Percentiles rank a stretch among this genome's conserved stretches.
phyloP scores from a whole-genome alignment of 1,139 yeast species.

The Taphrina populina region DNA sequence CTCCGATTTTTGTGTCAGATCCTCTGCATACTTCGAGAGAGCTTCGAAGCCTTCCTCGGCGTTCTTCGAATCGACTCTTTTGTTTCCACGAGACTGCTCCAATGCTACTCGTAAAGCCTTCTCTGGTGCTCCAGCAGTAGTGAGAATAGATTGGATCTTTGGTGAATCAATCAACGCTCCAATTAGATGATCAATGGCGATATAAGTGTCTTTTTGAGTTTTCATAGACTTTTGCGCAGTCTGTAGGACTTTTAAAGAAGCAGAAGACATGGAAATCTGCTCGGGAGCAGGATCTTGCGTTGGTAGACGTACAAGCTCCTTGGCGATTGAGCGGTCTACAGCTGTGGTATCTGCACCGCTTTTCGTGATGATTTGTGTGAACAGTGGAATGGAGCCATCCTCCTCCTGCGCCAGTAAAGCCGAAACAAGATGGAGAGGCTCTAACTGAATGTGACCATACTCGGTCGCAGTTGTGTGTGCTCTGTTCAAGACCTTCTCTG shows the following conservation, averaged over 20 bases:
- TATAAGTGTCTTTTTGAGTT: conserved; percentile 84
- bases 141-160: conserved; percentile 67
- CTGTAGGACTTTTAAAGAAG: conserved; percentile 66
- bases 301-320: conserved; percentile 77
- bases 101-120: conserved; percentile 78
- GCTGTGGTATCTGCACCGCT: conserved; percentile 85
- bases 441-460: conserved; percentile 75
- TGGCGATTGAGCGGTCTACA: conserved; percentile 77
- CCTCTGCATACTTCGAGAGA: conserved; percentile 82
- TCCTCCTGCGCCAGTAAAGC: conserved; percentile 81
- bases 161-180: conserved; percentile 80
- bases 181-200: conserved; percentile 91
- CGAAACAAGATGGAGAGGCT: conserved; percentile 84
- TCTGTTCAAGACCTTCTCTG: conserved; percentile 71
- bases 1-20: conserved; percentile 88
- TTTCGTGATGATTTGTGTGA: conserved; percentile 81
- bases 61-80: conserved; percentile 86
- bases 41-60: conserved; percentile 89
- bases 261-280: conserved; percentile 66
- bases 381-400: conserved; percentile 67
- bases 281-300: conserved; percentile 85
- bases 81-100: conserved; percentile 82
- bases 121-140: conserved; percentile 65
- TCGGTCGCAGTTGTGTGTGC: conserved; percentile 82
- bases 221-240: conserved; percentile 72